These are phyloP conservation scores for Metschnikowia kofuensis DNA, from an alignment of 805 yeast genomes.

Conservation along the genomic window DNA sequence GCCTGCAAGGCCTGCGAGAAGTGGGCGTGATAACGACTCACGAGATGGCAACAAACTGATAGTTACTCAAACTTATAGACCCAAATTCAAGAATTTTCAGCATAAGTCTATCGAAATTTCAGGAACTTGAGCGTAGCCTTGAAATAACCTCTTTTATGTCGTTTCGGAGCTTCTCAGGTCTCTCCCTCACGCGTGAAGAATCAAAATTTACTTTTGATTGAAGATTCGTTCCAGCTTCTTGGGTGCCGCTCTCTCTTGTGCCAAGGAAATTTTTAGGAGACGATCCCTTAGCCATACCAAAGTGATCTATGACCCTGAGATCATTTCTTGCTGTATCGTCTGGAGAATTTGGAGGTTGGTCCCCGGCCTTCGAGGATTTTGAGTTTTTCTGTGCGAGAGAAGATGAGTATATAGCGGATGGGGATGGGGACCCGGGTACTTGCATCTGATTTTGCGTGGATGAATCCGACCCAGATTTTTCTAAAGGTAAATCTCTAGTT, in stretches of 20 bases:
- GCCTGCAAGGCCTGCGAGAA: constrained; percentile 6
- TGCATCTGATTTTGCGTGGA: background rate
- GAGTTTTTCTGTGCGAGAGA: background rate
- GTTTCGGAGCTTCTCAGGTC: constrained; percentile 11
- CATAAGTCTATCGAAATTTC: too few species aligned
- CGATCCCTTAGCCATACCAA: background rate
- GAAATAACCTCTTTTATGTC: constrained; percentile 1
- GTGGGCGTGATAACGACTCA: background rate
- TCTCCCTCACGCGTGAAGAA: constrained; percentile 8
- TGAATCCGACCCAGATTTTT: background rate
- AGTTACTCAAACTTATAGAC: too few species aligned
- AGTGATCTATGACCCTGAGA: background rate
- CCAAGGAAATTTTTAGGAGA: background rate
- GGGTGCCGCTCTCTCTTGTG: too few species aligned
- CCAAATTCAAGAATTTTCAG: too few species aligned
- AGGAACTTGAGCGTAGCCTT: constrained; percentile 2
- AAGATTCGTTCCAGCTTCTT: background rate
- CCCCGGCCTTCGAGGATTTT: background rate
- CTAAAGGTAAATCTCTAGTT: background rate
- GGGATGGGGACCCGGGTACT: background rate
- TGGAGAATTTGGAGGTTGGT: background rate
- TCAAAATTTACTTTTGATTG: background rate
- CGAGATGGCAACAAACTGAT: background rate
- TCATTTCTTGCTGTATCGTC: background rate
- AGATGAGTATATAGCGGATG: background rate